Conservation (phyloP, 176 grass and related monocot species). For the Eragrostis curvula region DNA sequence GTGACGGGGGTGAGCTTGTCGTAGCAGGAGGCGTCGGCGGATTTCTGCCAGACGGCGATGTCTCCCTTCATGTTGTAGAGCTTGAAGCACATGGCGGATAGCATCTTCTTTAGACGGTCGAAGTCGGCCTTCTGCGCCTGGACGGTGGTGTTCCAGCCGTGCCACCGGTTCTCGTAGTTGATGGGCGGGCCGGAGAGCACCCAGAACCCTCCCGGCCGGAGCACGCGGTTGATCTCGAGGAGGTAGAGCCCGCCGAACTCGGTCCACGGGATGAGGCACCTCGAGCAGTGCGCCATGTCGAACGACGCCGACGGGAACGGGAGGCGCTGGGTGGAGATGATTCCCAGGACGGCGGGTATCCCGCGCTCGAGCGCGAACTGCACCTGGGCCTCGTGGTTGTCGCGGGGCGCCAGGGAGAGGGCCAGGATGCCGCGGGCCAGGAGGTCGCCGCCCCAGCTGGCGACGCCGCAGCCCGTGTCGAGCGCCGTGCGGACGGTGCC, state of each 20-base stretch:
- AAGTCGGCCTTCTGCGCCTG: constrained; percentile 81
- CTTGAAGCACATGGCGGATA: constrained; percentile 87
- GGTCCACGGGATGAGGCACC: constrained; percentile 88
- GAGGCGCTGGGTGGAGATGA: constrained; percentile 93
- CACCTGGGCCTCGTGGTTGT: constrained; percentile 99
- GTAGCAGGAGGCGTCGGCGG: constrained; percentile 66
- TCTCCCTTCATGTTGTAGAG: constrained; percentile 85
- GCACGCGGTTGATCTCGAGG: constrained; percentile 79
- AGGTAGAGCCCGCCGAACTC: constrained; percentile 95
- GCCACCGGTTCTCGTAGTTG: constrained; percentile 96
- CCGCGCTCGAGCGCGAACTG: constrained; percentile 98
- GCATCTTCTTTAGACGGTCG: constrained; percentile 70
- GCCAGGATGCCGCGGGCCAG: constrained; percentile 74
- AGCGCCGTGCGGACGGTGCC: constrained; percentile 83
- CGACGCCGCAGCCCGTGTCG: constrained; percentile 95
- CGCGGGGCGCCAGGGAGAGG: constrained; percentile 82
- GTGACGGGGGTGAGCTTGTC: constrained; percentile 68
- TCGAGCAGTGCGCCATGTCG: constrained; percentile 94
- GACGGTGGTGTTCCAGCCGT: constrained; percentile 92
- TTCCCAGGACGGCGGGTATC: constrained; percentile 92
- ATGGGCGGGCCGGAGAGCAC: constrained; percentile 92
- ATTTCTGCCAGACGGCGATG: constrained; percentile 95
- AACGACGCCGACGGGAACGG: constrained; percentile 78
- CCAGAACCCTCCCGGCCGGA: constrained; percentile 89
- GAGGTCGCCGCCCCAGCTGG: constrained; percentile 94